These are phyloP conservation scores for Blastobotrys buckinghamii DNA, from an alignment of 1,139 yeast genomes.

Conservation along the genomic window DNA sequence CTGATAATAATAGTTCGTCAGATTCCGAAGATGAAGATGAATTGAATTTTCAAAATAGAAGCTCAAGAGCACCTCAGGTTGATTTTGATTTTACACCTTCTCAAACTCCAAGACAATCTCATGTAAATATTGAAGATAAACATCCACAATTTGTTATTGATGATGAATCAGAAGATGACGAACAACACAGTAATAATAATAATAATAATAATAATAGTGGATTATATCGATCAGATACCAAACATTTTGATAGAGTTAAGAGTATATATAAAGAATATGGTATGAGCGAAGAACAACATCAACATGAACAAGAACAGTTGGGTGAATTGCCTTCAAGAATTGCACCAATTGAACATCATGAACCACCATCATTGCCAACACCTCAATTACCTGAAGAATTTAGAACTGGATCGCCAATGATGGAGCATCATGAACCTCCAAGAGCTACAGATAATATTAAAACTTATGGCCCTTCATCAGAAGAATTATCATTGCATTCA, in stretches of 20 bases:
- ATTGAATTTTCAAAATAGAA: not conserved
- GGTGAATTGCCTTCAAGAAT: slow-evolving; percentile 11
- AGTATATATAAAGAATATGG: slow-evolving; percentile 30
- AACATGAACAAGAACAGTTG: not conserved
- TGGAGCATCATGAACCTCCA: not conserved
- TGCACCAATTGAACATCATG: slow-evolving; percentile 11
- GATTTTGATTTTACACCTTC: slow-evolving; percentile 8
- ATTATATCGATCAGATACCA: slow-evolving; percentile 21
- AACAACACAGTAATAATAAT: not conserved
- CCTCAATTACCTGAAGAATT: not conserved
- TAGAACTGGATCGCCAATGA: not conserved
- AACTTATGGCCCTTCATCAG: not conserved
- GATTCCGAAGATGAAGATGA: not conserved
- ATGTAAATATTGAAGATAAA: not conserved
- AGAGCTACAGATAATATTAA: not conserved
- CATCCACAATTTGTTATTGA: slow-evolving; percentile 7
- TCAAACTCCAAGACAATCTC: not conserved
- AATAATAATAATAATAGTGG: not conserved
- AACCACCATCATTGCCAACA: slow-evolving; percentile 2
- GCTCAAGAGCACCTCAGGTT: not conserved
- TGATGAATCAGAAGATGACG: slow-evolving; percentile 9
- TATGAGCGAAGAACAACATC: not conserved
- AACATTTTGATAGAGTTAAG: slow-evolving; percentile 29
- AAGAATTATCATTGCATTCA: slow-evolving; percentile 8
- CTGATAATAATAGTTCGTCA: not conserved